Percentiles rank a stretch among this genome's conserved stretches.
phyloP scores from a whole-genome alignment of 768 basidiomycete genomes.

The Thelephora aurantiotincta region DNA sequence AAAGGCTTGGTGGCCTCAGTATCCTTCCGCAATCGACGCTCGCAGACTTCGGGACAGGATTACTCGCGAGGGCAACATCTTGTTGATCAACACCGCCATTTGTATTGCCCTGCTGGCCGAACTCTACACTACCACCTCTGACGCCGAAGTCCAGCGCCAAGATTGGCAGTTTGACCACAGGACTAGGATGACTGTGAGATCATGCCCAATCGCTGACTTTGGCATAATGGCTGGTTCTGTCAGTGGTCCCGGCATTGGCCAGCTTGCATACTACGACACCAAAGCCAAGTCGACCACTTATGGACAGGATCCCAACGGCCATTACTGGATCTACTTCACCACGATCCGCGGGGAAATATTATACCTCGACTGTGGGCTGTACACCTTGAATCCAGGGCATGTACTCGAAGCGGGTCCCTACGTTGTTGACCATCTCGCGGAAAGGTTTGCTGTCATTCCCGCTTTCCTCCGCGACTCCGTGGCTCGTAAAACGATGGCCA shows the following conservation, averaged over 20 bases:
- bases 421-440: background rate
- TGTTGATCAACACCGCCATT: constrained; percentile 19
- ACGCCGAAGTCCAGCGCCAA: background rate
- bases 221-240: constrained; percentile 25
- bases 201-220: constrained; percentile 29
- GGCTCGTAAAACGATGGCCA: background rate
- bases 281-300: constrained; percentile 12
- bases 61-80: constrained; percentile 18
- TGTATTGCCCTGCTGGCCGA: constrained; percentile 22
- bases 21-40: constrained; percentile 13
- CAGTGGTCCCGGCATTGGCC: constrained; percentile 21
- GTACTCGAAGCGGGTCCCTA: constrained; percentile 6
- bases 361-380: constrained; percentile 27
- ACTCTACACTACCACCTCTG: constrained; percentile 25
- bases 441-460: background rate
- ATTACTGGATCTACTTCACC: constrained; percentile 37
- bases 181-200: constrained; percentile 21
- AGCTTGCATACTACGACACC: constrained; percentile 19
- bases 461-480: background rate
- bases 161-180: constrained; percentile 10
- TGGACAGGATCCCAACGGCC: constrained; percentile 29
- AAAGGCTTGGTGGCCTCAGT: constrained; percentile 22
- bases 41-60: constrained; percentile 15
- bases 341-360: constrained; percentile 27
- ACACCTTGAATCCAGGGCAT: constrained; percentile 26